Conservation (phyloP, 164 flowering plant genomes). For the Stephania cephalantha region DNA sequence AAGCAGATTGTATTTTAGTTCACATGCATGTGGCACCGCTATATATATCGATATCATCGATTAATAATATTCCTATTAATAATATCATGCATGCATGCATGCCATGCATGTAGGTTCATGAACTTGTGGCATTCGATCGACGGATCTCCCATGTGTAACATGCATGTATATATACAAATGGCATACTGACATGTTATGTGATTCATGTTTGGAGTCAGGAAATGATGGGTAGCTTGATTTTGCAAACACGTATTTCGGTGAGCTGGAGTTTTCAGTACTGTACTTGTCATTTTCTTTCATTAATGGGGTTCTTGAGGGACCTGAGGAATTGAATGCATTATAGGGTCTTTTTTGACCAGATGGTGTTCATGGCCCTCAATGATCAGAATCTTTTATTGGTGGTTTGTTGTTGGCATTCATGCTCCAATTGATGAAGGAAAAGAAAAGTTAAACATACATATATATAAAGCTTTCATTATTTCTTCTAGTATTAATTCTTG, state of each 20-base stretch:
- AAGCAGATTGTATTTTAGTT: too few relatives aligned
- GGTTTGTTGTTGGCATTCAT: conserved; percentile 35
- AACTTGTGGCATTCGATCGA: background rate
- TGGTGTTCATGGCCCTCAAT: conserved; percentile 28
- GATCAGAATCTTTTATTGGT: conserved; percentile 18
- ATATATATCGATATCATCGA: too few relatives aligned
- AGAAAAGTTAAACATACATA: too few relatives aligned
- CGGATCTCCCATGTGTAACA: background rate
- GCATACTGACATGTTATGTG: background rate
- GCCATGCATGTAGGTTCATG: background rate
- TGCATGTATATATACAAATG: too few relatives aligned
- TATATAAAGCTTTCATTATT: too few relatives aligned
- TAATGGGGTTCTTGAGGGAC: conserved; percentile 26
- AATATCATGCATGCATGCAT: background rate
- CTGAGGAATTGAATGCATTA: conserved; percentile 30
- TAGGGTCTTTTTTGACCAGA: conserved; percentile 18
- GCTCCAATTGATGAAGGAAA: too few relatives aligned
- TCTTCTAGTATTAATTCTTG: too few relatives aligned
- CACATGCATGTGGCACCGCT: too few relatives aligned
- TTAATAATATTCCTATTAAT: too few relatives aligned
- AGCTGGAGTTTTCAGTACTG: background rate
- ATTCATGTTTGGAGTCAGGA: background rate
- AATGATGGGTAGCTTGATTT: background rate
- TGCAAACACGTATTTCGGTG: background rate
- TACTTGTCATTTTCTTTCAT: background rate